Conservation (phyloP, 495 filamentous ascomycete genomes). For the Sordaria brevicollis region DNA sequence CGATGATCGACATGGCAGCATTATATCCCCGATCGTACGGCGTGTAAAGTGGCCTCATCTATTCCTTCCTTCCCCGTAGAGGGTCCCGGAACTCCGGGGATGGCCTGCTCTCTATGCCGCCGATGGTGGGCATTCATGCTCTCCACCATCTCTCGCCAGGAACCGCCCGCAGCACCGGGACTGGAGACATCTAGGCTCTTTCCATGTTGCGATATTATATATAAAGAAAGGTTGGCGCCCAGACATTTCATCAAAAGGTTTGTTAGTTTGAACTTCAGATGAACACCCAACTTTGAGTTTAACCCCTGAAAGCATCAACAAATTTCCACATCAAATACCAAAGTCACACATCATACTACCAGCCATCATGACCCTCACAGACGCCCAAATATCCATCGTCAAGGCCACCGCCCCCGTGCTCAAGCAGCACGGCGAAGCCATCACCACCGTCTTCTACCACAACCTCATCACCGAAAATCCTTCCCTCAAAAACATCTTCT, state of each 20-base stretch:
- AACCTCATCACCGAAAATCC: slow-evolving; percentile 55
- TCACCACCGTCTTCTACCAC: slow-evolving; percentile 59
- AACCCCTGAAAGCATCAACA: not conserved
- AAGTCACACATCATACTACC: not conserved
- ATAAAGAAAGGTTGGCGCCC: too few relatives aligned
- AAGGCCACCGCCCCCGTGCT: slow-evolving; percentile 54
- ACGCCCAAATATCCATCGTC: slow-evolving; percentile 40
- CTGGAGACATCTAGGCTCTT: not conserved
- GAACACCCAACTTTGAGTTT: not conserved
- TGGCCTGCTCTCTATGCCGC: not conserved
- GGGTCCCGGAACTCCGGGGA: not conserved
- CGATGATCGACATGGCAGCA: not conserved
- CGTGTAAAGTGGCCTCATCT: slow-evolving; percentile 6
- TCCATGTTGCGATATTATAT: too few relatives aligned
- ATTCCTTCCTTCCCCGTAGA: not conserved
- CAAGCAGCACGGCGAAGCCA: slow-evolving; percentile 51
- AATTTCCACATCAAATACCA: not conserved
- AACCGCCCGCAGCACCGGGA: not conserved
- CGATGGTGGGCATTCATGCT: not conserved
- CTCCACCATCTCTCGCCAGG: not conserved
- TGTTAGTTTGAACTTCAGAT: not conserved
- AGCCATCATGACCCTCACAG: slow-evolving; percentile 21
- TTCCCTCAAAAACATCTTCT: slow-evolving; percentile 56
- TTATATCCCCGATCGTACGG: slow-evolving; percentile 1
- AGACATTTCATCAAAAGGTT: not conserved